Evolutionary conservation across 2,329 filamentous ascomycete genomes (phyloP), one percentile per base, ranked within the genome.

Genomic region (Ophiocordyceps australis): DNA sequence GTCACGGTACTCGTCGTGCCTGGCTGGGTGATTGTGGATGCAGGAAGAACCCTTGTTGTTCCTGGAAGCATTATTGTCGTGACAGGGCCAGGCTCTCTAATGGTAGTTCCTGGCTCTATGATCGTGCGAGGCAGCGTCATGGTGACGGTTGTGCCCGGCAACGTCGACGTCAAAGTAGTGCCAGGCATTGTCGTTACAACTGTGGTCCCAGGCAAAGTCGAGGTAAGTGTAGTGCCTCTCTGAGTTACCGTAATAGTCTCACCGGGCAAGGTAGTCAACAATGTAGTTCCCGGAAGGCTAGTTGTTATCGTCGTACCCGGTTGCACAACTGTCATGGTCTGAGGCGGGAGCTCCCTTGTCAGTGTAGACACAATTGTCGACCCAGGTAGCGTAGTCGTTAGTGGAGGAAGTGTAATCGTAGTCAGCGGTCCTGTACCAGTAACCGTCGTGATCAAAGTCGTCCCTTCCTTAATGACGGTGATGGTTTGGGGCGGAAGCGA

Each of bases 241-340:
- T 37, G 22, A 5, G 42, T 52, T n/a, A 48, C 19, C 0, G 45
- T 52, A 11, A 45, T 28, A 0, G 48, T 51, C 7, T 41, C 34
- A 9, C 35, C 39, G 1, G 17, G 17, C 17, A 19, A 10, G 7
- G 17, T 19, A 19, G 17, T 19, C 7, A 10, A 19, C 7, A 19
- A 7, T 10, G 17, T 19, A 7, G 7, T 16, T 3, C 15, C 15
- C 8, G 15, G 23, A 4, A 24, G 15, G 11, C 5, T 24, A 9
- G 15, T 24, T 7, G 15, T 24, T 5, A 24, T 5, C 14, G 23
- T 24, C 23, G n/a, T n/a, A n/a, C n/a, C n/a, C n/a, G n/a, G n/a
- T n/a, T n/a, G n/a, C n/a, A 37, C 35, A 5, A 31, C 21, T 7
- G 33, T 38, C 15, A 36, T 22, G 5, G 34, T 35, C n/a, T 29